Evolutionary conservation across 495 filamentous ascomycete species (phyloP).

Genomic region (Hypoxylon perforatum): DNA sequence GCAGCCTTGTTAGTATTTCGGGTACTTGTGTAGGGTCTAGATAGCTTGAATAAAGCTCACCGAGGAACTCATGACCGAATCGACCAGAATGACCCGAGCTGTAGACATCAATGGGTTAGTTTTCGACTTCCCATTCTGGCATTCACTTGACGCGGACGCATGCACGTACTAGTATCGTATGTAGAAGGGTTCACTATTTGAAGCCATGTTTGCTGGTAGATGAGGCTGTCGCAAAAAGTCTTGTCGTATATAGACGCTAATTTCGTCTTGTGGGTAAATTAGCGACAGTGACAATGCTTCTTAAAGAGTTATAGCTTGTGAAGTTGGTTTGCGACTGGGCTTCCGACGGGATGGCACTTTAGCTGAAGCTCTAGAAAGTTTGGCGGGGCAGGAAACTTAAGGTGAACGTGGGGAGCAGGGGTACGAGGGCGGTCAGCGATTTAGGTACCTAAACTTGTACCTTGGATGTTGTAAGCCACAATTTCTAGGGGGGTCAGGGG

Average conservation of each 20-base stretch:
- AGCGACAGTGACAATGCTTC: background rate
- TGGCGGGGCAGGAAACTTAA: constrained; percentile 56
- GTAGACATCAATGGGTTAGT: constrained; percentile 42
- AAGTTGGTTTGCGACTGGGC: constrained; percentile 27
- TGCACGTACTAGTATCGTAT: constrained; percentile 91
- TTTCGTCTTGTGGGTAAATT: constrained; percentile 9
- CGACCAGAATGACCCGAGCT: constrained; percentile 98
- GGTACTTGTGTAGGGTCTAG: background rate
- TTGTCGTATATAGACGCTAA: background rate
- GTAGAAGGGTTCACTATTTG: constrained; percentile 83
- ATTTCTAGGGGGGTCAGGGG: background rate
- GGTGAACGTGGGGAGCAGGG: constrained; percentile 30
- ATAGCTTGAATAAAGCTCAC: constrained; percentile 58
- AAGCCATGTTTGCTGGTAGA: constrained; percentile 33
- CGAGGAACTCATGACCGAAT: constrained; percentile 98
- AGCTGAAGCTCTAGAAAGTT: constrained; percentile 37
- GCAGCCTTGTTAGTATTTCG: constrained; percentile 41
- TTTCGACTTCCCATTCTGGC: constrained; percentile 20
- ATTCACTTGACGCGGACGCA: background rate
- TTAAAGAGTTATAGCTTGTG: background rate
- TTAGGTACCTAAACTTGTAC: constrained; percentile 5
- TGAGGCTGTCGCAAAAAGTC: background rate
- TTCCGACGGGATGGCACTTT: constrained; percentile 1
- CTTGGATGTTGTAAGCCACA: constrained; percentile 18
- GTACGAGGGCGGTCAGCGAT: constrained; percentile 15